Evolutionary conservation across 495 filamentous ascomycete species (phyloP), one percentile per base, ranked within the genome.

Genomic region (Pyrenula massariospora): DNA sequence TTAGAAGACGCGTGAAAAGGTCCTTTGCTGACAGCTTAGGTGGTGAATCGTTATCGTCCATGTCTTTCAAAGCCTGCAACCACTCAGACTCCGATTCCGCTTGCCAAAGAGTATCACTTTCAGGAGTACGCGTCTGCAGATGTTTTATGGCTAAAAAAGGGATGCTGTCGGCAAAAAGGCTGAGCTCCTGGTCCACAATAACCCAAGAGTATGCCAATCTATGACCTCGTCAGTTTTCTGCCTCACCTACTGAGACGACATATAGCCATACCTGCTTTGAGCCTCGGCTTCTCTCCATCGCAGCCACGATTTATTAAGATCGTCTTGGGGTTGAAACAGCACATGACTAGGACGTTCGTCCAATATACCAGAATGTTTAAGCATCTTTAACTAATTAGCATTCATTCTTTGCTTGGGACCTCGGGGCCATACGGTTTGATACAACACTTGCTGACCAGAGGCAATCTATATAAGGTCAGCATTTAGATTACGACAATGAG

Each of bases 361-460:
- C 59, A 80, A 59, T 76, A 75, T 71, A 65, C 81, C 68, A 57
- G 74, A 65, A 68, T 79, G 65, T 65, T 82, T 70, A 56, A 83
- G 66, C 83, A 83, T 75, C 79, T 75, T 25, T 67, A 62, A 42
- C 51, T 11, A 48, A 51, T 57, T 42, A 52, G 50, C 22, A 10
- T 8, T 52, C 8, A n/a, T 10, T 19, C 5, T 12, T 31, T 53
- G 2, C 1, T 55, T 22, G 36, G 22, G 51, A 54, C 50, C 15
- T 25, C n/a, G 53, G 49, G 55, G 21, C 60, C 74, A 70, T 65
- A 84, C 81, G 57, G 79, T 75, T 54, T 83, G 75, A 60, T 85
- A 85, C 80, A 84, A 84, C 49, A 76, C 79, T 24, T 80, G 74
- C 62, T 85, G 82, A n/a, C 82, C 82, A 78, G 83, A 83, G 23